phyloP scores from a whole-genome alignment of 495 filamentous ascomycete species.

The Letharia lupina region DNA sequence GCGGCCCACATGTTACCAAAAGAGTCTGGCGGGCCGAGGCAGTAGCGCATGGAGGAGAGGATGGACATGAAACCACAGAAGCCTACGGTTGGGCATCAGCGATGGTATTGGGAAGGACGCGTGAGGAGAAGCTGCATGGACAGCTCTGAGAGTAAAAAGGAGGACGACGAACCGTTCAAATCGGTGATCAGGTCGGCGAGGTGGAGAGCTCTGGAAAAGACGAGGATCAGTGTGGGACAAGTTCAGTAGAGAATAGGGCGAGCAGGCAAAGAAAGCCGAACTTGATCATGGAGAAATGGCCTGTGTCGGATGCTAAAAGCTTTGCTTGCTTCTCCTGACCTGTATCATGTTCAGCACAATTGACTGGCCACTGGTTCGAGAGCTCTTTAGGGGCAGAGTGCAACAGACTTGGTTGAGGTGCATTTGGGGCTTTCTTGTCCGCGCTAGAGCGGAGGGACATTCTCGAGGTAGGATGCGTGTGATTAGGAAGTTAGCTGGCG shows the following conservation, averaged over 20 bases:
- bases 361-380: not conserved
- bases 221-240: constrained; percentile 21
- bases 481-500: not conserved
- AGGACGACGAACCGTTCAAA: constrained; percentile 62
- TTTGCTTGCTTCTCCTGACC: constrained; percentile 78
- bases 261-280: constrained; percentile 28
- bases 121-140: not conserved
- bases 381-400: not conserved
- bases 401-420: constrained; percentile 25
- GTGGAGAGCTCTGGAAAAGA: constrained; percentile 61
- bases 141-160: not conserved
- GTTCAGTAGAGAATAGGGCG: constrained; percentile 12
- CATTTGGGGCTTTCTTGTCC: constrained; percentile 14
- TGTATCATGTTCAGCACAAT: constrained; percentile 25
- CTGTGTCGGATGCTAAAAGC: constrained; percentile 65
- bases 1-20: constrained; percentile 66
- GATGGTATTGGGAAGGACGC: not conserved
- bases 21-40: constrained; percentile 61
- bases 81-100: constrained; percentile 27
- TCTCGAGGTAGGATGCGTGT: not conserved
- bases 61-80: constrained; percentile 76
- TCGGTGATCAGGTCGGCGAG: constrained; percentile 93
- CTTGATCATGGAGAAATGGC: constrained; percentile 72
- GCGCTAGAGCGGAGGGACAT: constrained; percentile 25
- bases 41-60: constrained; percentile 93